Percentiles rank a stretch among this genome's conserved stretches.
Conservation (phyloP, 345 rosid genomes). For the Hevea brasiliensis region DNA sequence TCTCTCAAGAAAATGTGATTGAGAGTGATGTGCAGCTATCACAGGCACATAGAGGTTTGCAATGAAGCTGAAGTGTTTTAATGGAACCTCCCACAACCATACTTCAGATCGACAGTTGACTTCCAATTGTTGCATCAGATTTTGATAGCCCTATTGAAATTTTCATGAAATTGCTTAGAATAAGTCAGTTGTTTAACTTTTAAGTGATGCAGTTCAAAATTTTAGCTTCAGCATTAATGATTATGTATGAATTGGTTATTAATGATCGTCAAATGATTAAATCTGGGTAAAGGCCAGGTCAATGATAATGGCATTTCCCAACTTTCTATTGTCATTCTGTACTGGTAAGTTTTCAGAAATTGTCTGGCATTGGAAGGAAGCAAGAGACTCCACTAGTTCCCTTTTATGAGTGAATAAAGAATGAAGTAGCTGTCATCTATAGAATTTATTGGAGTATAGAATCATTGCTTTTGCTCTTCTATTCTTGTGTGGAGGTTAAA, state of each 20-base stretch:
- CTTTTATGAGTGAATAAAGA: not conserved
- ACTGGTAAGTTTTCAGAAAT: not conserved
- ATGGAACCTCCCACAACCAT: not conserved
- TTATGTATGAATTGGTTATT: not conserved
- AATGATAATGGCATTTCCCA: not conserved
- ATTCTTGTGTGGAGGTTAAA: too few relatives aligned
- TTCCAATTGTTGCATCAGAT: not conserved
- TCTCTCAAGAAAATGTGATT: not conserved
- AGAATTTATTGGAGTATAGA: not conserved
- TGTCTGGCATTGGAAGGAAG: not conserved
- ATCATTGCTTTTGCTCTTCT: not conserved
- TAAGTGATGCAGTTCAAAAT: not conserved
- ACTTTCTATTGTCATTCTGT: not conserved
- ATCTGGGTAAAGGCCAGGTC: not conserved
- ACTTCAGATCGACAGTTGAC: not conserved
- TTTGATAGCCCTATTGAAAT: not conserved
- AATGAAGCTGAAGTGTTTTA: not conserved
- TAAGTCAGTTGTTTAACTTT: not conserved
- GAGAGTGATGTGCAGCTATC: not conserved
- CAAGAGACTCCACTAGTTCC: not conserved
- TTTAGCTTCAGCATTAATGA: slow-evolving; percentile 7
- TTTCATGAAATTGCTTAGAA: not conserved
- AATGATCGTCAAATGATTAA: not conserved
- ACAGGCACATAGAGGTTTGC: not conserved
- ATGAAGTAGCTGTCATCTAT: not conserved